Conservation (phyloP, 495 filamentous ascomycete species). For the Hypoxylon lenormandii region DNA sequence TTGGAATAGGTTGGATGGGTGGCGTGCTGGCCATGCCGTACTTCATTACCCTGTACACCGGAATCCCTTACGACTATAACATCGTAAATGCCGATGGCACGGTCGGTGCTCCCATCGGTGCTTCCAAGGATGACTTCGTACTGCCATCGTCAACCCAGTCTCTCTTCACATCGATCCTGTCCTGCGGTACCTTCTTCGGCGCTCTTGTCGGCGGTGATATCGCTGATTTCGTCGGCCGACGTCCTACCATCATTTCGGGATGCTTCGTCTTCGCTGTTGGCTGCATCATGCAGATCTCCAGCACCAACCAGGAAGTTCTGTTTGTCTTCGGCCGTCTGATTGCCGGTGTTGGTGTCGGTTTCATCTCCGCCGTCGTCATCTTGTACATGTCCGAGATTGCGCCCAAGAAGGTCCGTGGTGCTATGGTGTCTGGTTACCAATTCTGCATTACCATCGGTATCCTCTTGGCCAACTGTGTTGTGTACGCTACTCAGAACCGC, state of each 20-base stretch:
- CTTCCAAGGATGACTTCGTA: constrained; percentile 52
- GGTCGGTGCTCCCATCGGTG: constrained; percentile 53
- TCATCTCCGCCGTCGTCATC: constrained; percentile 67
- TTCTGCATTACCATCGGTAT: constrained; percentile 79
- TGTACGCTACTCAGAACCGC: constrained; percentile 71
- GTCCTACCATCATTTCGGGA: constrained; percentile 70
- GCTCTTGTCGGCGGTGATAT: constrained; percentile 71
- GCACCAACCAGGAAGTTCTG: constrained; percentile 70
- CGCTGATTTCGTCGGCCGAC: constrained; percentile 72
- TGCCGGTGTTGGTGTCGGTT: constrained; percentile 73
- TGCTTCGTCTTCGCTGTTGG: constrained; percentile 69
- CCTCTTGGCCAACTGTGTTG: constrained; percentile 73
- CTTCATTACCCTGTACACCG: constrained; percentile 63
- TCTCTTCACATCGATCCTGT: constrained; percentile 74
- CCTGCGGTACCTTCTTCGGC: constrained; percentile 75
- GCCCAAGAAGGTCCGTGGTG: constrained; percentile 74
- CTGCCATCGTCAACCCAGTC: constrained; percentile 65
- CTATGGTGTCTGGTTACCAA: constrained; percentile 76
- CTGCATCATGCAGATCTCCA: constrained; percentile 69
- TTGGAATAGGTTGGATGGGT: constrained; percentile 66
- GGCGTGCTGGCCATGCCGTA: constrained; percentile 64
- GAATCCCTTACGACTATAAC: constrained; percentile 61
- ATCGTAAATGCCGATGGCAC: constrained; percentile 45
- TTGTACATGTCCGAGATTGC: constrained; percentile 78
- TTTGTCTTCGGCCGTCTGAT: constrained; percentile 73